Evolutionary conservation across 192 early-diverging fungal genomes (phyloP).

Genomic region (Spizellomyces punctatus): DNA sequence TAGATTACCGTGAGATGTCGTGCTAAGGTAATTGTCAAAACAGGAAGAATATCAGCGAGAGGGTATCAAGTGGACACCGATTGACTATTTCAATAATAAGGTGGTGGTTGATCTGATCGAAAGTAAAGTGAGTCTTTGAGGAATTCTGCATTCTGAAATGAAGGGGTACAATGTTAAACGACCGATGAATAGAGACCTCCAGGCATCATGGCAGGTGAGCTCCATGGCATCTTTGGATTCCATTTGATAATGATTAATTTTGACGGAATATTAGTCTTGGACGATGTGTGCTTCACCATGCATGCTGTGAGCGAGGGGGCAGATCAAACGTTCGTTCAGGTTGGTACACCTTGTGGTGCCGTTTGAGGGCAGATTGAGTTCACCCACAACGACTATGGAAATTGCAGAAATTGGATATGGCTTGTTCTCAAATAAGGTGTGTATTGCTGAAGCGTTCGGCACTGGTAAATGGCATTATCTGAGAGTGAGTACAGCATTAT

Average conservation of each 20-base stretch:
- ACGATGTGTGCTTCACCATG: constrained; percentile 97
- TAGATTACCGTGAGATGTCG: no score
- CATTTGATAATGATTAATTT: constrained; percentile 41
- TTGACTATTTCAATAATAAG: constrained; percentile 99
- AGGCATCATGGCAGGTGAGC: constrained; percentile 67
- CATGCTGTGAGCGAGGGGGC: constrained; percentile 80
- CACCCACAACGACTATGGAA: background rate
- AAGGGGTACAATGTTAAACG: background rate
- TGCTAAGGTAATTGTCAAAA: background rate
- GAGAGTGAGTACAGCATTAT: constrained; percentile 41
- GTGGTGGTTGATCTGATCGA: constrained; percentile 98
- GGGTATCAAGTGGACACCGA: constrained; percentile 98
- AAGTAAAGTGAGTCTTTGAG: constrained; percentile 56
- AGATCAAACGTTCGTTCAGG: constrained; percentile 51
- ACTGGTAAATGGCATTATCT: constrained; percentile 46
- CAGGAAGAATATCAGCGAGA: constrained; percentile 93
- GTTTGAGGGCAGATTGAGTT: no score
- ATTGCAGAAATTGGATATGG: constrained; percentile 47
- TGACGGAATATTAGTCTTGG: constrained; percentile 65
- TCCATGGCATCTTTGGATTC: background rate
- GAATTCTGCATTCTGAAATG: background rate
- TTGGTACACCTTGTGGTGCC: constrained; percentile 17
- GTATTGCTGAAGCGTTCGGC: background rate
- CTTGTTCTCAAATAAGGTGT: constrained; percentile 41
- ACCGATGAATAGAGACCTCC: constrained; percentile 69